phyloP scores from a whole-genome alignment of 2,329 filamentous ascomycete genomes.

The Clonostachys sp. region DNA sequence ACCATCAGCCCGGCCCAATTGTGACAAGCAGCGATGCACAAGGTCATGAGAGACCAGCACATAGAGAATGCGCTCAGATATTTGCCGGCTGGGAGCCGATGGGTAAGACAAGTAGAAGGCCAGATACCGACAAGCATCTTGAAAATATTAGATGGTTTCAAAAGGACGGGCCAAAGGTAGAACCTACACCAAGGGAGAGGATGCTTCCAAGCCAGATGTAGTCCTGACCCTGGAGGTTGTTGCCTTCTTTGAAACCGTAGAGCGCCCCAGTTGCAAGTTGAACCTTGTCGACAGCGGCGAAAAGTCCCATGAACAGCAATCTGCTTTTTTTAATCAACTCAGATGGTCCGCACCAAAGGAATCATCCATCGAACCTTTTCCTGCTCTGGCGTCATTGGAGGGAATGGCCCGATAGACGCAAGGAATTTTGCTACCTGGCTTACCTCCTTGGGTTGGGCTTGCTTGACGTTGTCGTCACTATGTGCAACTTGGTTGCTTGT shows the following conservation, averaged over 20 bases:
- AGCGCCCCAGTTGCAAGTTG: constrained; percentile 17
- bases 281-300: constrained; percentile 17
- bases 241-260: constrained; percentile 12
- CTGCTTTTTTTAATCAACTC: neutral
- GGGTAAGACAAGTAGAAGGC: neutral
- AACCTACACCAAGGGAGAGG: constrained; percentile 8
- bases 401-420: neutral
- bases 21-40: neutral
- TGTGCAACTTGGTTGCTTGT: neutral
- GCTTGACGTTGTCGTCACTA: neutral
- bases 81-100: neutral
- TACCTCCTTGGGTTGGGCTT: neutral
- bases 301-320: neutral
- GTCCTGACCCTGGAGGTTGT: constrained; percentile 7
- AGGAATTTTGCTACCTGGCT: neutral
- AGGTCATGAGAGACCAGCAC: neutral
- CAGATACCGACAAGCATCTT: neutral
- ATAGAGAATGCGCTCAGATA: neutral
- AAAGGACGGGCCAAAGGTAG: neutral
- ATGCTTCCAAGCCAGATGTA: constrained; percentile 12
- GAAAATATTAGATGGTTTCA: neutral
- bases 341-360: constrained; percentile 1
- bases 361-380: constrained; percentile 9
- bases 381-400: constrained; percentile 6
- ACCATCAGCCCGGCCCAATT: neutral